Evolutionary conservation across 805 yeast species (phyloP).

Genomic region (Lachancea fermentati): DNA sequence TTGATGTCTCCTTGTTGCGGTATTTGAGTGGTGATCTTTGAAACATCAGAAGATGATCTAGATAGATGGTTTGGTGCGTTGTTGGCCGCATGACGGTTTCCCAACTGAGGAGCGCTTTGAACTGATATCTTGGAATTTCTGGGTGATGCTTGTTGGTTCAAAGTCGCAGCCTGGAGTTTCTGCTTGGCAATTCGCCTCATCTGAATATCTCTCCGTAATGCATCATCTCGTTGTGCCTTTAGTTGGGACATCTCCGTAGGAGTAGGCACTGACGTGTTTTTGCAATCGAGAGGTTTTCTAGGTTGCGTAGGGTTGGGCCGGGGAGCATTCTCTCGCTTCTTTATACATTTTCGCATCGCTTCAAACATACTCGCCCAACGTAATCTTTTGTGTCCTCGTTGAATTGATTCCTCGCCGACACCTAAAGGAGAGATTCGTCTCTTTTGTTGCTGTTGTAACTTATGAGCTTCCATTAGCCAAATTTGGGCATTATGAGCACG

Average conservation of each 20-base stretch:
- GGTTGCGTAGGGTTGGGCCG: slow-evolving; percentile 47
- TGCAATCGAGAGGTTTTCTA: slow-evolving; percentile 37
- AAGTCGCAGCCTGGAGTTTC: slow-evolving; percentile 24
- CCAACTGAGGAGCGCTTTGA: slow-evolving; percentile 15
- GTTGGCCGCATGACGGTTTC: slow-evolving; percentile 17
- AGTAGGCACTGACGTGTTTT: slow-evolving; percentile 53
- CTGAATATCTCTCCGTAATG: slow-evolving; percentile 59
- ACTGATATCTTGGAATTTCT: slow-evolving; percentile 2
- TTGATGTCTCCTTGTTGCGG: slow-evolving; percentile 12
- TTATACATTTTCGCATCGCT: slow-evolving; percentile 84
- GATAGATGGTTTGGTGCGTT: slow-evolving; percentile 10
- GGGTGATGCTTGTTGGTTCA: slow-evolving; percentile 16
- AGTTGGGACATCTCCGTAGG: slow-evolving; percentile 81
- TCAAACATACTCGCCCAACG: slow-evolving; percentile 98
- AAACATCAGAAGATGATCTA: slow-evolving; percentile 5
- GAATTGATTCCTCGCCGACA: slow-evolving; percentile 88
- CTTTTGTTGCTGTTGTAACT: slow-evolving; percentile 81
- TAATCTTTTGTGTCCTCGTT: slow-evolving; percentile 83
- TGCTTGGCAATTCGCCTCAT: slow-evolving; percentile 30
- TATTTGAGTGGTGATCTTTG: slow-evolving; percentile 9
- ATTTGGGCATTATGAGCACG: slow-evolving; percentile 77
- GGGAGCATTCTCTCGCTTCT: slow-evolving; percentile 76
- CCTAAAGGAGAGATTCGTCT: slow-evolving; percentile 88
- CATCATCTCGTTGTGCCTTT: slow-evolving; percentile 81
- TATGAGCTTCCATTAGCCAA: slow-evolving; percentile 90